Evolutionary conservation across 805 yeast species (phyloP).

Genomic region (Myxozyma neglecta): DNA sequence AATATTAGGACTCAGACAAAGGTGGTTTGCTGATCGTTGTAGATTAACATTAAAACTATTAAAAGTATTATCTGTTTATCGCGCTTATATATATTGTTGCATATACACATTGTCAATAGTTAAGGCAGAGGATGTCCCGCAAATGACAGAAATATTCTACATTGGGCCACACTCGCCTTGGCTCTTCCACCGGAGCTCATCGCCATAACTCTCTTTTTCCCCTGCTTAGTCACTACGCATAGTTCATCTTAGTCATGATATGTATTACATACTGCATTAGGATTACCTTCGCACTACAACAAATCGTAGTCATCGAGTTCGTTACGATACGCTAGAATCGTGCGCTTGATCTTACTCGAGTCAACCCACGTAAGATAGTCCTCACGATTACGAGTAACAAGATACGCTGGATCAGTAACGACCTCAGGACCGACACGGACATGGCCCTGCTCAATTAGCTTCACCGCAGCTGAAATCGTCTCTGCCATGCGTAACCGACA

Average conservation of each 20-base stretch:
- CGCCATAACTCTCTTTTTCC: background rate
- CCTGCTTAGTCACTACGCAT: too few relatives aligned
- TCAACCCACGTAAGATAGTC: slow-evolving; percentile 99
- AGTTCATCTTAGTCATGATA: background rate
- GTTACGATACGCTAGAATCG: slow-evolving; percentile 83
- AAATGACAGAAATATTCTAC: background rate
- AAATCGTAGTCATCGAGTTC: slow-evolving; percentile 58
- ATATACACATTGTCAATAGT: too few relatives aligned
- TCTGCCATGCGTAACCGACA: slow-evolving; percentile 93
- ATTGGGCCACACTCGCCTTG: too few relatives aligned
- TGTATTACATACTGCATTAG: background rate
- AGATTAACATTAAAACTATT: too few relatives aligned
- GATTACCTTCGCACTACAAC: slow-evolving; percentile 37
- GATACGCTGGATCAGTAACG: slow-evolving; percentile 91
- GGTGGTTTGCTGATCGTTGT: too few relatives aligned
- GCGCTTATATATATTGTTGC: too few relatives aligned
- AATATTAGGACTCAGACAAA: too few relatives aligned
- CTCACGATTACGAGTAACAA: slow-evolving; percentile 89
- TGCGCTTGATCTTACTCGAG: slow-evolving; percentile 85
- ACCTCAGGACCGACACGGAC: slow-evolving; percentile 96
- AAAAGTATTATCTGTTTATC: too few relatives aligned
- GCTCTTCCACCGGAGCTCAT: background rate
- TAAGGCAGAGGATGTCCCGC: too few relatives aligned
- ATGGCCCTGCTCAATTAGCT: slow-evolving; percentile 94
- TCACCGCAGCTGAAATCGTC: slow-evolving; percentile 81